Conservation (phyloP, 495 filamentous ascomycete genomes). For the Podospora anserina region DNA sequence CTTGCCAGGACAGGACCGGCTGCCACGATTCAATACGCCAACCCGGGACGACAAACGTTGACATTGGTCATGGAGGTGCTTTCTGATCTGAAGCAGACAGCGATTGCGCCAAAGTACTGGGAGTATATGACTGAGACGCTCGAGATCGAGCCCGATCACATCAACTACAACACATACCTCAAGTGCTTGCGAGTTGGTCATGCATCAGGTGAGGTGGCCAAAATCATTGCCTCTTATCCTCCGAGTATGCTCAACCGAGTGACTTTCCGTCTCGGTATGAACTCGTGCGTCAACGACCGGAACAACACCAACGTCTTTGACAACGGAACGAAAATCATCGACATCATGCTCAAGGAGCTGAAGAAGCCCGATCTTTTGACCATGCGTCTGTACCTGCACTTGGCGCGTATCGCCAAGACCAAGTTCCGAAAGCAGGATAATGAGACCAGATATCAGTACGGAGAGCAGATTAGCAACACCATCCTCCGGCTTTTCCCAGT, state of each 20-base stretch:
- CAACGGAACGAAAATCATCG: constrained; percentile 55
- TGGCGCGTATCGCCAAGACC: constrained; percentile 34
- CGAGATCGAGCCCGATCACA: constrained; percentile 62
- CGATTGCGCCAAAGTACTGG: constrained; percentile 67
- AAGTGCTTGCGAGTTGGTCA: constrained; percentile 62
- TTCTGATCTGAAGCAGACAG: constrained; percentile 46
- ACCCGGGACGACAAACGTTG: constrained; percentile 64
- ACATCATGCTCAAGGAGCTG: constrained; percentile 49
- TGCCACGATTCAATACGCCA: constrained; percentile 37
- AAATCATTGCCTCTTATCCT: constrained; percentile 53
- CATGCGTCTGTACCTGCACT: constrained; percentile 41
- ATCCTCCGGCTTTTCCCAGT: constrained; percentile 41
- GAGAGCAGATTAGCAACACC: constrained; percentile 35
- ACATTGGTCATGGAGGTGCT: constrained; percentile 65
- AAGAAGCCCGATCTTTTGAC: constrained; percentile 43
- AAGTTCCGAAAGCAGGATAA: constrained; percentile 18
- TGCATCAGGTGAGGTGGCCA: constrained; percentile 52
- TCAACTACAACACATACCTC: constrained; percentile 65
- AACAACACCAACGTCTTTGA: constrained; percentile 61
- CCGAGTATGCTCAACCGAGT: constrained; percentile 39
- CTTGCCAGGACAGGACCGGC: background rate
- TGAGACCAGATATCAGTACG: constrained; percentile 26
- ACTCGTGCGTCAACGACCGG: constrained; percentile 64
- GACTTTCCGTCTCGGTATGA: constrained; percentile 69
- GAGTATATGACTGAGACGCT: constrained; percentile 56